These are phyloP conservation scores for Pseudozyma tsukubaensis DNA, from an alignment of 1,284 basidiomycete genomes.

Conservation along the genomic window DNA sequence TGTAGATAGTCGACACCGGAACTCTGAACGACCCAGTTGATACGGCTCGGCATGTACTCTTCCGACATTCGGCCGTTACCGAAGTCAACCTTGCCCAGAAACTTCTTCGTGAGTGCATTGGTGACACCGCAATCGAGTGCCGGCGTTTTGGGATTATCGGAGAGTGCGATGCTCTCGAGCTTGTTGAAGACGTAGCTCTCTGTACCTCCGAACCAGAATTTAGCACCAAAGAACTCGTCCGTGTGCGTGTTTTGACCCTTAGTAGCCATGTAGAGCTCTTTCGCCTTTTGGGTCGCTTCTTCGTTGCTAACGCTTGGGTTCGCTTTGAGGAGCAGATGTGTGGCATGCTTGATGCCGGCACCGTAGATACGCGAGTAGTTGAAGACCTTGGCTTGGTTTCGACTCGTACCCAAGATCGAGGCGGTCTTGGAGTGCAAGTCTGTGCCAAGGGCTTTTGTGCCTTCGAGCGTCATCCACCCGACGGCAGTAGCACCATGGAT, in stretches of 20 bases:
- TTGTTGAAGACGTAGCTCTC: conserved; percentile 99
- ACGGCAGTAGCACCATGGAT: conserved; percentile 95
- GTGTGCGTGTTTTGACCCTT: conserved; percentile 76
- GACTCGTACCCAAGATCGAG: conserved; percentile 88
- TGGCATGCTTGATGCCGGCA: conserved; percentile 93
- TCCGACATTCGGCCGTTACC: conserved; percentile 75
- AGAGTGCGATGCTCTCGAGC: conserved; percentile 92
- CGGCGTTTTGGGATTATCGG: conserved; percentile 87
- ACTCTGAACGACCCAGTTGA: conserved; percentile 99
- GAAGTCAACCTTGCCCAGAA: conserved; percentile 74
- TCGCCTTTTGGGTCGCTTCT: conserved; percentile 82
- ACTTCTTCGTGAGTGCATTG: conserved; percentile 86
- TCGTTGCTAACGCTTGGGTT: conserved; percentile 83
- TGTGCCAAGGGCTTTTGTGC: conserved; percentile 94
- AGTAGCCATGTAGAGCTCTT: conserved; percentile 89
- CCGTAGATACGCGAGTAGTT: conserved; percentile 99
- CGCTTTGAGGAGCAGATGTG: conserved; percentile 87
- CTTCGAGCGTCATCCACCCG: conserved; percentile 99
- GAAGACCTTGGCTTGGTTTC: conserved; percentile 98
- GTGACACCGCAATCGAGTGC: conserved; percentile 95
- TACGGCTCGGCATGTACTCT: conserved; percentile 93
- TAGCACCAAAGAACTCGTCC: conserved; percentile 70
- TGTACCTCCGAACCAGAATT: conserved; percentile 96
- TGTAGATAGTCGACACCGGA: conserved; percentile 98
- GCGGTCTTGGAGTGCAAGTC: conserved; percentile 98